These are phyloP conservation scores for Nakazawaea siamensis DNA, from an alignment of 805 yeast species.

Conservation along the genomic window DNA sequence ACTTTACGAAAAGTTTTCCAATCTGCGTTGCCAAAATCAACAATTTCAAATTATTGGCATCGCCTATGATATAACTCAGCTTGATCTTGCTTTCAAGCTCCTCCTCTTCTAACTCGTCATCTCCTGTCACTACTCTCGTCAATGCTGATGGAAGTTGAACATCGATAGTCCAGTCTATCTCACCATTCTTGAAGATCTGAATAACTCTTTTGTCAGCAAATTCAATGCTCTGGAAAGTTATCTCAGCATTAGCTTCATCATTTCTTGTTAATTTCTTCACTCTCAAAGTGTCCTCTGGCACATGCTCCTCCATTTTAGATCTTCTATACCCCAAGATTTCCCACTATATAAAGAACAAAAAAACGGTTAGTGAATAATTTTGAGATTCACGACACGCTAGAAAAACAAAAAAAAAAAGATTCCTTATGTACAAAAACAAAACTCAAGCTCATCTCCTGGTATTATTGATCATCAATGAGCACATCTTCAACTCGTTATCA, in stretches of 20 bases:
- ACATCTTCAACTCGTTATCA: background rate
- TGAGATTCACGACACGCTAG: background rate
- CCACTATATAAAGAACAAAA: no score
- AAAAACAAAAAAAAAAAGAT: background rate
- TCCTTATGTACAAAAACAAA: background rate
- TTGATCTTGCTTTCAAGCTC: constrained; percentile 2
- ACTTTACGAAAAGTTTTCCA: constrained; percentile 19
- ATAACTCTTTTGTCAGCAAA: constrained; percentile 4
- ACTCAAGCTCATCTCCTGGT: background rate
- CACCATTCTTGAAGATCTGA: constrained; percentile 8
- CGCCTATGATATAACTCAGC: constrained; percentile 16
- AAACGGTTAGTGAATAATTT: no score
- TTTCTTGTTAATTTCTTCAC: background rate
- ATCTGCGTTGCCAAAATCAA: constrained; percentile 34
- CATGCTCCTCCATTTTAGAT: background rate
- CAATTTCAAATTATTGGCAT: constrained; percentile 36
- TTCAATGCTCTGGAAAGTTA: background rate
- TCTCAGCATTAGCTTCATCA: background rate
- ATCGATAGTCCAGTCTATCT: constrained; percentile 7
- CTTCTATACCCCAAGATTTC: no score
- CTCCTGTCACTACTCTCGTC: constrained; percentile 18
- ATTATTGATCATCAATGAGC: background rate
- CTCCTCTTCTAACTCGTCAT: constrained; percentile 4
- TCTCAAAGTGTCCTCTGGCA: no score
- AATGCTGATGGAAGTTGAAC: constrained; percentile 28